phyloP scores from a whole-genome alignment of 352 stramenopile genomes.

The Globisporangium sylvaticum region DNA sequence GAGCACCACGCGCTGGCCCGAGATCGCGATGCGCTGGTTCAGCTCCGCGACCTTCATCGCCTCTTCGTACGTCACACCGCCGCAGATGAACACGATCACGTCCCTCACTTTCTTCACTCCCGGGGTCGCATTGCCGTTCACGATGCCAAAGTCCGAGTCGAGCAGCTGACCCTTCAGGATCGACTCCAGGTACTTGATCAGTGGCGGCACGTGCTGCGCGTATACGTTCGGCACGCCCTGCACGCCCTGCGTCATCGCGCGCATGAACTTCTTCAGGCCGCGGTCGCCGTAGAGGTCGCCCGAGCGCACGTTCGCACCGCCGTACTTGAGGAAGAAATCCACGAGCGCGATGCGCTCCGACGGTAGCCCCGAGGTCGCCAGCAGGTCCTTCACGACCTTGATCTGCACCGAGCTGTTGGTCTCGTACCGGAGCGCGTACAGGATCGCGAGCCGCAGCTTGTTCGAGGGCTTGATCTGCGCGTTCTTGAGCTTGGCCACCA shows the following conservation, averaged over 20 bases:
- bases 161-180: slow-evolving; percentile 80
- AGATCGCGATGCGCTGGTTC: slow-evolving; percentile 86
- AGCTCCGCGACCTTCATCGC: slow-evolving; percentile 96
- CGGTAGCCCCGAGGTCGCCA: slow-evolving; percentile 35
- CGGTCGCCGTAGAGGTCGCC: slow-evolving; percentile 83
- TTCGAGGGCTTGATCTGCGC: slow-evolving; percentile 91
- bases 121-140: slow-evolving; percentile 95
- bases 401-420: slow-evolving; percentile 79
- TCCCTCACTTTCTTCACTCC: slow-evolving; percentile 95
- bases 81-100: slow-evolving; percentile 98
- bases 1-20: slow-evolving; percentile 90
- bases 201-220: slow-evolving; percentile 96
- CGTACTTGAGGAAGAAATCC: slow-evolving; percentile 70
- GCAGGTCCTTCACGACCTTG: slow-evolving; percentile 76
- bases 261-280: slow-evolving; percentile 86
- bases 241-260: slow-evolving; percentile 92
- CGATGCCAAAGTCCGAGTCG: slow-evolving; percentile 90
- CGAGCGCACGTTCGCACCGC: slow-evolving; percentile 49
- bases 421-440: slow-evolving; percentile 99
- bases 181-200: slow-evolving; percentile 92
- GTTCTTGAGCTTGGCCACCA: slow-evolving; percentile 80
- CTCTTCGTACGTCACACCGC: slow-evolving; percentile 98
- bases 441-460: slow-evolving; percentile 96
- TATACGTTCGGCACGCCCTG: slow-evolving; percentile 98
- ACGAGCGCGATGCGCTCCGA: slow-evolving; percentile 53